phyloP scores from a whole-genome alignment of 768 basidiomycete genomes.

The Mycena metata region DNA sequence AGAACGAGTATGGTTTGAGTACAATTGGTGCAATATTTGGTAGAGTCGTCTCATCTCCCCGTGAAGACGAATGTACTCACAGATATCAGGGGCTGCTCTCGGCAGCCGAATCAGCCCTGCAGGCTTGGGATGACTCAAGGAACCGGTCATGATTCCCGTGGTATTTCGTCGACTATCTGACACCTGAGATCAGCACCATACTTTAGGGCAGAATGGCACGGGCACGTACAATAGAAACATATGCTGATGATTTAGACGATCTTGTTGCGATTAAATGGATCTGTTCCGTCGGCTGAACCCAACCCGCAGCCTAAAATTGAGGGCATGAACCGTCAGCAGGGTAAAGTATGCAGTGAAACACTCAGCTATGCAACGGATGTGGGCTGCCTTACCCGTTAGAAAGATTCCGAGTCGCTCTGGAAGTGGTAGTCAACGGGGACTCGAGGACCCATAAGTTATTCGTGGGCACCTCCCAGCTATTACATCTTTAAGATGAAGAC shows the following conservation, averaged over 20 bases:
- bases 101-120: not conserved
- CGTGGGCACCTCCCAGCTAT: slow-evolving; percentile 2
- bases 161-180: not conserved
- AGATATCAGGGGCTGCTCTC: too few relatives aligned
- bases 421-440: not conserved
- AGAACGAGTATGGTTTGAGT: not conserved
- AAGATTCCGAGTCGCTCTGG: slow-evolving; percentile 2
- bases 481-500: too few relatives aligned
- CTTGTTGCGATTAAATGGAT: too few relatives aligned
- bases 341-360: slow-evolving; percentile 5
- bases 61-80: not conserved
- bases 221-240: not conserved
- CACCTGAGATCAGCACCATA: slow-evolving; percentile 2
- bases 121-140: not conserved
- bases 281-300: too few relatives aligned
- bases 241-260: not conserved
- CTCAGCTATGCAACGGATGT: slow-evolving; percentile 1
- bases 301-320: too few relatives aligned
- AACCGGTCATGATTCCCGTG: not conserved
- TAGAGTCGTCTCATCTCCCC: slow-evolving; percentile 2
- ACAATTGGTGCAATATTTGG: slow-evolving; percentile 2
- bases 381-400: not conserved
- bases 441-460: not conserved
- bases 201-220: slow-evolving; percentile 3
- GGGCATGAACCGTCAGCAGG: too few relatives aligned